Base-by-base conservation (phyloP, 2,329 filamentous ascomycete species). In the Venturia aucupariae region DNA sequence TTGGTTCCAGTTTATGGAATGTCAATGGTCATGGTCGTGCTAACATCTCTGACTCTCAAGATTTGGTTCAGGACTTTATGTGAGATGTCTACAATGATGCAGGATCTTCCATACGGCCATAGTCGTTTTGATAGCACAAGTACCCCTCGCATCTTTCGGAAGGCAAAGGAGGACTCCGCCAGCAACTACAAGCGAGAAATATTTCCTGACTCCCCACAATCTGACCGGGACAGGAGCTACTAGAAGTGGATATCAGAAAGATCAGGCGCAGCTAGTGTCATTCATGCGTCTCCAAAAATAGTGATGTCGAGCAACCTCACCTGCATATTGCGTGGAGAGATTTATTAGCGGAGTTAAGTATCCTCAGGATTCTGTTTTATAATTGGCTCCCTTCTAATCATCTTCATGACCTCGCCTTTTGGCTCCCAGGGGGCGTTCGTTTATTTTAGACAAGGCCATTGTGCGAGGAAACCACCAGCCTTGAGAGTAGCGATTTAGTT, bases 271-370 rank as follows among this genome's bases (percentile, higher is more conserved):
- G 3, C 55, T 41, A 32, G 11, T 30, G 10, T 60, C 32, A 15
- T 60, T 38, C 24, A 60, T 32, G 32, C 19, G 11, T 22, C 32
- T 27, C 32, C 22, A 38, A 4, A 13, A 60, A n/a, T 22, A 19
- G 39, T 39, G 55, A 22, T 10, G 10, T 60, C 13, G 22, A 39
- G 15, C 32, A 60, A 39, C 39, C 55, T 59, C 27, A 17, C n/a
- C n/a, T 22, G n/a, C n/a, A 57, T 59, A n/a, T 38, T 60, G 55
- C 22, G 55, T 39, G 13, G 32, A 39, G 55, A 39, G 11, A 22
- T 38, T 60, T 38, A 60, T 60, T 39, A 13, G 55, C 55, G 55
- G 55, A 60, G 24, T 10, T 60, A 60, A 38, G 55, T 60, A 38
- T 60, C 3, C 6, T 60, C 42, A 1, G 15, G 3, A 22, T 46